Base-by-base conservation (phyloP, 148 eudicot genomes). In the Pharnaceum exiguum region DNA sequence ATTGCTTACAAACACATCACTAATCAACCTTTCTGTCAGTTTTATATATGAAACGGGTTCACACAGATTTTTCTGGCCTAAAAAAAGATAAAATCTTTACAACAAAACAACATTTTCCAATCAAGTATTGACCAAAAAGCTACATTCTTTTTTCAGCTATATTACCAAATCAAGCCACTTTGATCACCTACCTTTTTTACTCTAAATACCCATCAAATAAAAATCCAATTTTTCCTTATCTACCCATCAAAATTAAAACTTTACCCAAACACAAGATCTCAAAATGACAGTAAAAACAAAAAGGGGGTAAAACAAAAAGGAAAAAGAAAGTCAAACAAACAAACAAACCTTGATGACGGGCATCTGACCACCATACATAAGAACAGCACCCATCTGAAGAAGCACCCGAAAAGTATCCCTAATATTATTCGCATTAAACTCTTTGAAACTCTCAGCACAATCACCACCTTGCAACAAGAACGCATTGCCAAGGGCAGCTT, bases 361-460 rank as follows among this genome's bases (percentile, higher is more conserved):
- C 82, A 83, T 61, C 66, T 83, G 89, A 11, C 82, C 85, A 28
- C 85, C 85, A 30, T 79, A 83, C 77, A 72, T 83, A 42, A 83
- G 56, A 35, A 83, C 89, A 28, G 72, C 82, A 16, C 85, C 69
- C 89, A 83, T 83, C 73, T 83, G 84, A 24, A 82, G 73, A 13
- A 82, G 60, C 22, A 83, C 73, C 39, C 82, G 62, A 35, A 79
- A 79, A n/a, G 84, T 82, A 29, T 82, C 88, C 38, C 84, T 51
- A 38, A 82, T 77, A 13, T 79, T 82, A 51, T 74, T 66, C 0
- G 76, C 75, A 8, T 71, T 71, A 9, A 71, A 71, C 50, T 71
- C 75, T 13, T 71, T 71, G 53, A 71, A 71, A 31, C 86, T 81
- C 79, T 79, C 88, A 1, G 84, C 88, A 21, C 88, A 82, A 23